Base-by-base conservation (phyloP, 495 filamentous ascomycete genomes). In the Penicillium simplicissimum region DNA sequence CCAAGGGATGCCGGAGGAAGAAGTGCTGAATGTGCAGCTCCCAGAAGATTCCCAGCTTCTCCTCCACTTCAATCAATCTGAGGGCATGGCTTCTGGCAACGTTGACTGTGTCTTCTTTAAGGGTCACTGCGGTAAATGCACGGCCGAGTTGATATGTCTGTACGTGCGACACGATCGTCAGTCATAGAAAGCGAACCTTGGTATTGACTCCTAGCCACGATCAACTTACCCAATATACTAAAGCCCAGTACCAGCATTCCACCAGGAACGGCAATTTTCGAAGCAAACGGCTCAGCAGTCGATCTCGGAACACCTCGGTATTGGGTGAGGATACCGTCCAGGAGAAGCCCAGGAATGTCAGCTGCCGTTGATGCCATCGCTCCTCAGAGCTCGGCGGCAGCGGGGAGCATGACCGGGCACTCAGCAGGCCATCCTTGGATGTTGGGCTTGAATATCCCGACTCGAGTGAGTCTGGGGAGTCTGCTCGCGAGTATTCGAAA, bases 221-320 rank as follows among this genome's bases (percentile, higher is more conserved):
- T 8, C 17, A 54, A 59, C 71, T 58, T 75, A 87, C 85, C 82
- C 83, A 87, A 66, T 87, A 88, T 45, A 87, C 82, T 69, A 88
- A 70, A 6, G 85, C 86, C 90, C 90, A 93, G 65, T 94, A 93
- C 80, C 88, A 92, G 66, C 87, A 88, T 72, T 94, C 90, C 23
- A 88, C 84, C 31, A 93, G 70, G 65, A 94, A 94, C 11, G 90
- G 90, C 55, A 90, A 84, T 61, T 84, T 87, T 37, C 81, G 76
- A 8, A 94, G 77, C 23, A 92, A 59, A 2, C 85, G 75, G 71
- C 83, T 85, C 34, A 86, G 69, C 13, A 85, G 67, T 37, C 81
- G 76, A 31, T 80, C 74, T 59, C 80, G 77, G 55, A 86, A 87
- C 8, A 80, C 71, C 15, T 65, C 67, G 2, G 83, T 86, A 60